Evolutionary conservation across 1,284 basidiomycete genomes (phyloP).

Genomic region (Trametes hirsuta): DNA sequence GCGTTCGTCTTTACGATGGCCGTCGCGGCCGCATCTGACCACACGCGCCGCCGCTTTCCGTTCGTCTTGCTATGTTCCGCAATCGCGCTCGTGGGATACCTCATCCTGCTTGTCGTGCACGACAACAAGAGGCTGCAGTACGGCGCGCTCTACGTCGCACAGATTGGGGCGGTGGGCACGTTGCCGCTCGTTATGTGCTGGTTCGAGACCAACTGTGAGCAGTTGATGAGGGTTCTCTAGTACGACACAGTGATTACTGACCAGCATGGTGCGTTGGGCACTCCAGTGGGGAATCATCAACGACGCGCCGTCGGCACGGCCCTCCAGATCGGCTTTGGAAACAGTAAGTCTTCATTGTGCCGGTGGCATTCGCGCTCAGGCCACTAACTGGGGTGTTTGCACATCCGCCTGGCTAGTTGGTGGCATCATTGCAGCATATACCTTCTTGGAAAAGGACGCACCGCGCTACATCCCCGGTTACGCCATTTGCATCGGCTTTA

Average conservation of each 20-base stretch:
- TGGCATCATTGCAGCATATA: constrained; percentile 36
- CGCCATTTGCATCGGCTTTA: constrained; percentile 35
- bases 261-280: not conserved
- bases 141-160: constrained; percentile 31
- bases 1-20: constrained; percentile 31
- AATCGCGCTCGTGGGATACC: constrained; percentile 25
- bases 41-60: constrained; percentile 24
- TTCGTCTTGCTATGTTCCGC: constrained; percentile 22
- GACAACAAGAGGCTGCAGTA: constrained; percentile 28
- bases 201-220: constrained; percentile 30
- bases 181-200: constrained; percentile 34
- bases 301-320: constrained; percentile 17
- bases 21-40: constrained; percentile 26
- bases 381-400: not conserved
- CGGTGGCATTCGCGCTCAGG: not conserved
- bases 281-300: constrained; percentile 8
- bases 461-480: constrained; percentile 35
- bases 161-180: constrained; percentile 28
- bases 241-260: constrained; percentile 22
- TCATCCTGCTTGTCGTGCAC: constrained; percentile 26
- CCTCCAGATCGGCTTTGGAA: constrained; percentile 30
- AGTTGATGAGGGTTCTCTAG: constrained; percentile 7
- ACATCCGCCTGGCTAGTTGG: constrained; percentile 23
- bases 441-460: constrained; percentile 37
- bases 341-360: constrained; percentile 20